Base-by-base conservation (phyloP, 2,329 filamentous ascomycete species). In the Colletotrichum lentis region DNA sequence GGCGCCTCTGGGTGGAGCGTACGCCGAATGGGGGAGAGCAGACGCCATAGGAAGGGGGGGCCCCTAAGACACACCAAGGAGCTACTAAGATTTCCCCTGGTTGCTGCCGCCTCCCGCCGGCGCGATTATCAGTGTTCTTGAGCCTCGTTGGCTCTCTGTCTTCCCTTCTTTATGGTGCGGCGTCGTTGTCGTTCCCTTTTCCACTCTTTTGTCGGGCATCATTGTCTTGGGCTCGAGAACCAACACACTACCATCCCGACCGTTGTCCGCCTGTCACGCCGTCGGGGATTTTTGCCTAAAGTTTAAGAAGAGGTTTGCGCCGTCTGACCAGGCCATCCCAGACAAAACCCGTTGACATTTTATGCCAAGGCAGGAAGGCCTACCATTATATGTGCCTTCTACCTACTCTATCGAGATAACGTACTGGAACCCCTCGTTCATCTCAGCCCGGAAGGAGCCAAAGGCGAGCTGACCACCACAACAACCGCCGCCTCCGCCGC, bases 1-100 rank as follows among this genome's bases (percentile, higher is more conserved):
- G 62, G 66, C 66, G 62, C 55, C 43, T 66, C 20, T n/a, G 16
- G 55, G 60, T 67, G 64, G 64, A 53, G 59, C 63, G 52, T 24
- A 64, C 60, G 47, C 61, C 49, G 49, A 54, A 63, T 57, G 52
- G 47, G 41, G 31, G 57, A 22, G 52, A 31, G 8, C 8, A 35
- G 31, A 35, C 31, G 31, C 31, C 31, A 35, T 7, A 35, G 8
- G 31, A 35, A 7, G 31, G 31, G 31, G 24, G 24, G 24, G 61
- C 20, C 20, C 31, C 59, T 69, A n/a, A 50, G 41, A 44, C 58
- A 14, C 35, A 68, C 44, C 56, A 56, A 37, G 55, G 37, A 66
- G 24, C 50, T 37, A 57, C 62, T 59, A 68, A 59, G 24, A 63
- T 35, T 46, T 53, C 54, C 64, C 64, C 64, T 64, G 43, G 64